A percentile compares a stretch with the other conserved stretches of the same genome.
phyloP scores from a whole-genome alignment of 2,329 filamentous ascomycete species.

The Trichoderma semiorbis region DNA sequence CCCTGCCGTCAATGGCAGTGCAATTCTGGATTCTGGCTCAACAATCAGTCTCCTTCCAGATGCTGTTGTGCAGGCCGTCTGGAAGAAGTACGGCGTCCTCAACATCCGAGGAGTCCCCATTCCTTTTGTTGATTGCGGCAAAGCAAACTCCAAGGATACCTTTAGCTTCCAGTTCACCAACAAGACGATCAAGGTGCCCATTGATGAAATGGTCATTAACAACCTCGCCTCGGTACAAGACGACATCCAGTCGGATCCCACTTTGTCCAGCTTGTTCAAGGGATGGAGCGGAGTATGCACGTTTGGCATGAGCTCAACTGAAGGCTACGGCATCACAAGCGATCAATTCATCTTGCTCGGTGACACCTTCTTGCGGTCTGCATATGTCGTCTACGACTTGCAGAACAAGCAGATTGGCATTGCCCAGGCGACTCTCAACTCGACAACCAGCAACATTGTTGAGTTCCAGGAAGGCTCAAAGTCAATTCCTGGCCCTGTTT shows the following conservation, averaged over 20 bases:
- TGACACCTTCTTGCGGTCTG: slow-evolving; percentile 55
- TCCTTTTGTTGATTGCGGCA: slow-evolving; percentile 51
- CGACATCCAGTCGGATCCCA: slow-evolving; percentile 42
- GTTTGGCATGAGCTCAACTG: slow-evolving; percentile 50
- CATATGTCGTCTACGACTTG: slow-evolving; percentile 56
- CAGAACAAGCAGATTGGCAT: slow-evolving; percentile 48
- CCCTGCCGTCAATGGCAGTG: slow-evolving; percentile 43
- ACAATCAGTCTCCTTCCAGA: slow-evolving; percentile 67
- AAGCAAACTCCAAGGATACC: slow-evolving; percentile 38
- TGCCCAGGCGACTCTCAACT: slow-evolving; percentile 51
- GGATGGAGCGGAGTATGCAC: slow-evolving; percentile 47
- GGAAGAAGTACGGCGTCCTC: slow-evolving; percentile 51
- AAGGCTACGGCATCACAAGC: slow-evolving; percentile 30
- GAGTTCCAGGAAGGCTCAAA: slow-evolving; percentile 40
- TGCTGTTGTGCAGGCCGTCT: slow-evolving; percentile 50
- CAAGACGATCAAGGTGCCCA: slow-evolving; percentile 45
- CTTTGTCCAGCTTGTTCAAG: slow-evolving; percentile 31
- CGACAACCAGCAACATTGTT: slow-evolving; percentile 42
- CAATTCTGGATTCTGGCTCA: slow-evolving; percentile 71
- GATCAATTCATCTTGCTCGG: slow-evolving; percentile 47
- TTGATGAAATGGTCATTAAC: slow-evolving; percentile 52
- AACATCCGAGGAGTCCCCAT: slow-evolving; percentile 40
- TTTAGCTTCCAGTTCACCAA: slow-evolving; percentile 53
- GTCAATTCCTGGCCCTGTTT: slow-evolving; percentile 35
- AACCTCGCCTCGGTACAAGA: slow-evolving; percentile 36